These are phyloP conservation scores for Fusarium bulbicola DNA, from an alignment of 2,329 filamentous ascomycete species.

Conservation along the genomic window DNA sequence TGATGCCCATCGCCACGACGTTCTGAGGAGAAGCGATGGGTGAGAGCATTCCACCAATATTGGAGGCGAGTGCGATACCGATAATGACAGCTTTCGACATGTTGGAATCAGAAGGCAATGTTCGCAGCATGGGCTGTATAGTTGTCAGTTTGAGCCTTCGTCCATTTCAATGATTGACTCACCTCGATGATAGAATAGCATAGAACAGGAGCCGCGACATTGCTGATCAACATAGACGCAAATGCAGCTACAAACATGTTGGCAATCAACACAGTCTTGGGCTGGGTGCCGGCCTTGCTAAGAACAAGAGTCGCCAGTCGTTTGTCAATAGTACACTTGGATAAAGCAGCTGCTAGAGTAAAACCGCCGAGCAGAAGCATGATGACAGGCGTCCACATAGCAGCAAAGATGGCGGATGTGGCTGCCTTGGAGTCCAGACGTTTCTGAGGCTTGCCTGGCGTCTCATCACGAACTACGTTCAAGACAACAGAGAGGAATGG, in stretches of 20 bases:
- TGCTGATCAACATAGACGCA: slow-evolving; percentile 98
- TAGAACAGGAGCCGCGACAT: slow-evolving; percentile 94
- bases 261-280: slow-evolving; percentile 88
- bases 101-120: slow-evolving; percentile 85
- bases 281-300: slow-evolving; percentile 93
- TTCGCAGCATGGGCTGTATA: slow-evolving; percentile 85
- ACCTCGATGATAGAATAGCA: slow-evolving; percentile 98
- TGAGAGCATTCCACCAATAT: slow-evolving; percentile 95
- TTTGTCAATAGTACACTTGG: slow-evolving; percentile 98
- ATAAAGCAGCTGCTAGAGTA: slow-evolving; percentile 91
- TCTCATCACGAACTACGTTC: slow-evolving; percentile 82
- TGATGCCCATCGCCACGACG: slow-evolving; percentile 94
- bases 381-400: slow-evolving; percentile 99
- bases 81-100: slow-evolving; percentile 97
- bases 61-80: slow-evolving; percentile 92
- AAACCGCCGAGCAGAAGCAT: slow-evolving; percentile 98
- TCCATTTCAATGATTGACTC: slow-evolving; percentile 39
- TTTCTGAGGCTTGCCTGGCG: slow-evolving; percentile 62
- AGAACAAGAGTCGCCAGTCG: slow-evolving; percentile 95
- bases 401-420: slow-evolving; percentile 84
- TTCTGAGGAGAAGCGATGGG: slow-evolving; percentile 98
- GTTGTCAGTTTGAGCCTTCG: slow-evolving; percentile 12
- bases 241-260: slow-evolving; percentile 99
- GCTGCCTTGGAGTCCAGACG: slow-evolving; percentile 84
- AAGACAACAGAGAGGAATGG: slow-evolving; percentile 92